phyloP scores from a whole-genome alignment of 257 asterid species.

The Solanum tarijense region DNA sequence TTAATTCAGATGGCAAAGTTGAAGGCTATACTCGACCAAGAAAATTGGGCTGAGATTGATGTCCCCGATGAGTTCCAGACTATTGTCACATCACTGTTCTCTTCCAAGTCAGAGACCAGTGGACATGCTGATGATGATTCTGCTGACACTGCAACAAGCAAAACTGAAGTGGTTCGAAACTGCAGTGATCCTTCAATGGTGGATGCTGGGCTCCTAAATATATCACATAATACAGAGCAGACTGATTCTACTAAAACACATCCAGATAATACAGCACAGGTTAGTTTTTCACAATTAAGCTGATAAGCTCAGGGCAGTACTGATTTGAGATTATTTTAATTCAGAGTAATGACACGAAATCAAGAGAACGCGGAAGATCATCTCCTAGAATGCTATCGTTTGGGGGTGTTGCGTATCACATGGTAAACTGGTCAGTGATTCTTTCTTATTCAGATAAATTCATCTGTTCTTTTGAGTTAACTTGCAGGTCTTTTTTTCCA shows the following conservation, averaged over 20 bases:
- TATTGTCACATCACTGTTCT: slow-evolving; percentile 53
- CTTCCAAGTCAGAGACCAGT: slow-evolving; percentile 35
- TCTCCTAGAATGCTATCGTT: slow-evolving; percentile 61
- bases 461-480: background rate
- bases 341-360: slow-evolving; percentile 37
- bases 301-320: slow-evolving; percentile 32
- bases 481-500: background rate
- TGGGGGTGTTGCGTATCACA: slow-evolving; percentile 85
- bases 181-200: slow-evolving; percentile 29
- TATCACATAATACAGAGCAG: background rate
- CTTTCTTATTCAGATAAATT: slow-evolving; percentile 6
- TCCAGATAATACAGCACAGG: slow-evolving; percentile 30
- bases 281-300: slow-evolving; percentile 23
- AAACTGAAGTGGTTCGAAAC: slow-evolving; percentile 27
- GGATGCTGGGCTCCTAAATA: slow-evolving; percentile 3
- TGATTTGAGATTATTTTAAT: slow-evolving; percentile 43
- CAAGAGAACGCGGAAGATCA: slow-evolving; percentile 67
- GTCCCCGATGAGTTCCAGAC: slow-evolving; percentile 92
- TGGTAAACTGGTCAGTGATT: slow-evolving; percentile 88
- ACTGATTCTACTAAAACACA: slow-evolving; percentile 35
- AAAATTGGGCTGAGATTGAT: slow-evolving; percentile 93
- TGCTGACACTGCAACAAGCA: slow-evolving; percentile 20
- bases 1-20: slow-evolving; percentile 72
- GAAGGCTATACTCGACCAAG: slow-evolving; percentile 97
- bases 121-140: slow-evolving; percentile 1